Evolutionary conservation across 1,284 basidiomycete species (phyloP).

Genomic region (Irpex rosettiformis): DNA sequence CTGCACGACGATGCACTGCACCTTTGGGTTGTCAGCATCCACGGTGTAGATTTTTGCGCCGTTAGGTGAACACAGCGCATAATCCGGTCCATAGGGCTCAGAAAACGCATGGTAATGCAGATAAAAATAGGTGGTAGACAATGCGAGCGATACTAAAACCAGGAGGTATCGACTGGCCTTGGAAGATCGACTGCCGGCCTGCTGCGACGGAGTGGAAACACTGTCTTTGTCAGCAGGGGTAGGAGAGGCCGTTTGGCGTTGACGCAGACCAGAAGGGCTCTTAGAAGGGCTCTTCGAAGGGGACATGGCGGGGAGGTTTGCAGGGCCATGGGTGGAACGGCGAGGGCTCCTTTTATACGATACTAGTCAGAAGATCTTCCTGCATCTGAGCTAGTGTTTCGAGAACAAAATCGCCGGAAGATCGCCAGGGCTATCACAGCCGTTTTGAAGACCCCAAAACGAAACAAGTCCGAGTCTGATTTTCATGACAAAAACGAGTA

Average conservation of each 20-base stretch:
- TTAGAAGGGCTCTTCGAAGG: slow-evolving; percentile 13
- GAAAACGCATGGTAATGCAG: slow-evolving; percentile 1
- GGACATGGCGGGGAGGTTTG: slow-evolving; percentile 15
- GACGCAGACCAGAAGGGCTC: slow-evolving; percentile 19
- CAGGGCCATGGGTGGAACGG: not conserved
- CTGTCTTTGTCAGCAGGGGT: slow-evolving; percentile 7
- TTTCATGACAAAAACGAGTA: no score
- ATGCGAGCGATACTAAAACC: slow-evolving; percentile 14
- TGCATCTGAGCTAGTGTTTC: not conserved
- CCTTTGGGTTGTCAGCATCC: slow-evolving; percentile 42
- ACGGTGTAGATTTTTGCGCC: slow-evolving; percentile 57
- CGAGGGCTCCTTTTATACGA: slow-evolving; percentile 9
- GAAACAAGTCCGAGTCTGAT: not conserved
- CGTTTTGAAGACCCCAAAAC: not conserved
- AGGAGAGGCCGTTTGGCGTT: slow-evolving; percentile 12
- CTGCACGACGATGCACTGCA: slow-evolving; percentile 59
- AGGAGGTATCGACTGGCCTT: slow-evolving; percentile 9
- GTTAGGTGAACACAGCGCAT: slow-evolving; percentile 57
- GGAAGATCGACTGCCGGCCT: not conserved
- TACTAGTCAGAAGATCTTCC: not conserved
- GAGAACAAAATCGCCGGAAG: not conserved
- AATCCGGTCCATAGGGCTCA: slow-evolving; percentile 29
- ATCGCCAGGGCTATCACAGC: not conserved
- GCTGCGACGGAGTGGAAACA: not conserved
- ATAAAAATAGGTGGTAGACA: slow-evolving; percentile 12